Conservation (phyloP, 495 filamentous ascomycete genomes). For the Penicillium subrubescens region DNA sequence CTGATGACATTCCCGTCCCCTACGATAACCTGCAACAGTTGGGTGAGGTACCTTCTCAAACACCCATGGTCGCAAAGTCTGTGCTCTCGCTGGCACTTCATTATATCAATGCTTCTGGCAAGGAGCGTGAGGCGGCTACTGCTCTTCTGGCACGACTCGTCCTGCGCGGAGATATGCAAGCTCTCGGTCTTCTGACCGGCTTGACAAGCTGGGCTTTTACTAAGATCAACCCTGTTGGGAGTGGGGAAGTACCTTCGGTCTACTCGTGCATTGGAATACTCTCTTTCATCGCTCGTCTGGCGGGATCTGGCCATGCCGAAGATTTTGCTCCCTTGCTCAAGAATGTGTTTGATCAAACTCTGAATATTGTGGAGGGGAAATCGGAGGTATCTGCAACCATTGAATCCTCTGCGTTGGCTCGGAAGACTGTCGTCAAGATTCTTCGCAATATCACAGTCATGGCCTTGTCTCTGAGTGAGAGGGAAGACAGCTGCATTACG, state of each 20-base stretch:
- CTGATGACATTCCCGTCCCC: constrained; percentile 44
- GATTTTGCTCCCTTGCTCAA: constrained; percentile 54
- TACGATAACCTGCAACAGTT: constrained; percentile 30
- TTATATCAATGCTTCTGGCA: constrained; percentile 74
- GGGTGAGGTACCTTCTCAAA: constrained; percentile 31
- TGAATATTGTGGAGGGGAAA: constrained; percentile 41
- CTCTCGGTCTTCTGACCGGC: constrained; percentile 64
- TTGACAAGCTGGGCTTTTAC: constrained; percentile 69
- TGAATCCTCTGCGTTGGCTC: constrained; percentile 69
- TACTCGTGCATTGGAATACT: constrained; percentile 73
- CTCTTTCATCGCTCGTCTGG: constrained; percentile 73
- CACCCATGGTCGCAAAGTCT: constrained; percentile 72
- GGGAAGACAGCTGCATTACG: constrained; percentile 35
- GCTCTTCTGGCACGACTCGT: constrained; percentile 77
- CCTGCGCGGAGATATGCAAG: constrained; percentile 86
- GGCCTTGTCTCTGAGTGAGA: constrained; percentile 50
- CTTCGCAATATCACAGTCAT: constrained; percentile 70
- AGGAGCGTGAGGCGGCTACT: constrained; percentile 85
- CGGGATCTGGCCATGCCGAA: constrained; percentile 56
- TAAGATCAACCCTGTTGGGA: constrained; percentile 46
- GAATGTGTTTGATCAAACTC: constrained; percentile 51
- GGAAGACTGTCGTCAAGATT: constrained; percentile 82
- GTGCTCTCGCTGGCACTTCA: constrained; percentile 69
- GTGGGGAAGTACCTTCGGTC: constrained; percentile 41
- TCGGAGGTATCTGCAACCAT: constrained; percentile 50